Base-by-base conservation (phyloP, 805 yeast genomes). In the Blastobotrys terrestris region DNA sequence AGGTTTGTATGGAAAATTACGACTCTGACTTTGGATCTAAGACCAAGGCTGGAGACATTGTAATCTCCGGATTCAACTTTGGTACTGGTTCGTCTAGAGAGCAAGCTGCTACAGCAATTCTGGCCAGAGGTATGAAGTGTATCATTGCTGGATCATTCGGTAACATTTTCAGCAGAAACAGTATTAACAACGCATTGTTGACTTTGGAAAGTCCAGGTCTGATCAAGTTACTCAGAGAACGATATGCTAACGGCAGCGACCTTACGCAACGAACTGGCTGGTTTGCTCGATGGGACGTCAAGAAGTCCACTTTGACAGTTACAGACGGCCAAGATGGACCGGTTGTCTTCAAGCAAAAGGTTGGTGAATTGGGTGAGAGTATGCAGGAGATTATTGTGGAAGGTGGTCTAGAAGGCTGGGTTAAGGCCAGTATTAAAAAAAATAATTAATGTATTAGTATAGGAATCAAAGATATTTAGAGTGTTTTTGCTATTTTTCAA, bases 351-450 rank as follows among this genome's bases (percentile, higher is more conserved):
- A 79, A 79, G 60, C 95, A 88, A 68, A 87, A 86, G 71, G 98
- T 94, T 48, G 97, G 98, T 55, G 98, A 94, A 70, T 77, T 94
- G 57, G 98, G 99, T 59, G 83, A 90, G 52, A 91, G 91, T 69
- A 77, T 94, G 67, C 99, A 94, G 73, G 99, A 94, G 62, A 94
- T 94, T 64, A 94, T 94, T 59, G 91, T 92, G 58, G 85, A 89
- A 68, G 99, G 99, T 48, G 99, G 99, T 53, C 80, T 94, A 54
- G 99, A 94, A 77, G 95, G 96, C 43, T 94, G 99, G 99, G 97
- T 94, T 54, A 86, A 79, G 70, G 76, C 90, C 40, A 54, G 55
- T 51, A 49, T 55, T 39, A 31, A 49, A 18, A 7, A 39, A 13
- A 21, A 5, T 40, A 40, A 15, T 40, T 15, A 40, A 40, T 40